A percentile compares a stretch with the other conserved stretches of the same genome.
These are phyloP conservation scores for Umbelopsis vinacea DNA, from an alignment of 192 early-diverging fungal species.

Conservation along the genomic window DNA sequence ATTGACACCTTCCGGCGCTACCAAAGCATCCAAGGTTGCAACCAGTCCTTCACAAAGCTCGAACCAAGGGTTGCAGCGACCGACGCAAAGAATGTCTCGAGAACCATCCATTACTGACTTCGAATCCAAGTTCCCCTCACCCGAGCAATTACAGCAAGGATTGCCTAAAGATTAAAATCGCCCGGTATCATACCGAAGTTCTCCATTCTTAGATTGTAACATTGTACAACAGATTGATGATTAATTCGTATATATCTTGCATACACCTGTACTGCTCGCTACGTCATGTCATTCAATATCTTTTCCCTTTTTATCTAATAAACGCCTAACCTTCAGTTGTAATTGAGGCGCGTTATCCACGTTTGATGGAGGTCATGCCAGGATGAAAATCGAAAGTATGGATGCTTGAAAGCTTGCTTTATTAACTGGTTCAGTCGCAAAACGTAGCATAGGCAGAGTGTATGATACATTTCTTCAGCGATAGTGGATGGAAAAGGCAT, in stretches of 20 bases:
- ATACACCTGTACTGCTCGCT: not conserved
- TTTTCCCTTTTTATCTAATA: not conserved
- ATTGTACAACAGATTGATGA: not conserved
- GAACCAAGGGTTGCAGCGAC: not conserved
- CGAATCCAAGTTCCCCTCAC: conserved; percentile 36
- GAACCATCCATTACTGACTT: conserved; percentile 27
- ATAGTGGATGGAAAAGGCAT: no score
- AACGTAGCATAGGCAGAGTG: no score
- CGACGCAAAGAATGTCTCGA: not conserved
- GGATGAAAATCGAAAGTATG: no score
- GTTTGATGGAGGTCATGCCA: no score
- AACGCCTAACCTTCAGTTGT: not conserved
- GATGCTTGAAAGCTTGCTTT: no score
- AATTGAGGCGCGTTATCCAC: no score
- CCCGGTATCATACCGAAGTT: not conserved
- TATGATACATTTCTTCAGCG: no score
- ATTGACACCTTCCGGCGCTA: conserved; percentile 6
- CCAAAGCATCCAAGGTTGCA: not conserved
- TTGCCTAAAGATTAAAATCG: not conserved
- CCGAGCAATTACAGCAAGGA: conserved; percentile 29
- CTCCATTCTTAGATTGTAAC: not conserved
- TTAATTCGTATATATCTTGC: conserved; percentile 1
- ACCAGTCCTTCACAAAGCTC: not conserved
- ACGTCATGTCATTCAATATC: no score
- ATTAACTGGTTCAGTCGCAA: no score